Evolutionary conservation across 2,329 filamentous ascomycete species (phyloP), one percentile per base, ranked within the genome.

Genomic region (Zalaria sp.): DNA sequence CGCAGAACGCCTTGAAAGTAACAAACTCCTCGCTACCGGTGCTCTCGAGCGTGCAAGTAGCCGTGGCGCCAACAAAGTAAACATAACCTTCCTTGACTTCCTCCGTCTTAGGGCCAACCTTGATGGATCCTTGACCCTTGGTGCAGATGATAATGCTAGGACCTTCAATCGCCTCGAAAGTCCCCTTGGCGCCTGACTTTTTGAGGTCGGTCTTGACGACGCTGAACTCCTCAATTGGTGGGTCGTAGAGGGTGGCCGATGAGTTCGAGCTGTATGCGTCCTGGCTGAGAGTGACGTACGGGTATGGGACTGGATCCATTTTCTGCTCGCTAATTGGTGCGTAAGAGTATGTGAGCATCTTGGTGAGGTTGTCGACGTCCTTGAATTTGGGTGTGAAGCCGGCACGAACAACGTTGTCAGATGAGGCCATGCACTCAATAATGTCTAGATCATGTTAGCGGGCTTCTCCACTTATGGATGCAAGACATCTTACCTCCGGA

Each of bases 331-430:
- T 80, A 49, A 95, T 95, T 2, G 91, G 89, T 0, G 91, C 88
- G 55, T 93, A 95, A 53, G 80, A 84, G 68, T 98, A 98, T 0
- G 91, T 98, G 50, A 98, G 68, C 80, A 94, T 93, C 47, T 78
- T 73, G 29, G 89, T 86, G 7, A 98, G 71, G 0, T 87, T 96
- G 41, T 79, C 66, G 25, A 96, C 85, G 53, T 98, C 91, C 67
- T 96, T 95, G 73, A 94, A 98, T 61, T 98, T 98, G 43, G 91
- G 91, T 0, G 91, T 98, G 63, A 98, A 91, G 35, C 91, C 91
- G 0, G 91, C 91, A 43, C 91, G 86, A 40, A 98, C 88, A 31
- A 98, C 91, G 51, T 98, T 98, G 72, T 98, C 91, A n/a, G 85
- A 93, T 5, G 86, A 82, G 0, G 91, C 91, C 91, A 98, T 98